Base-by-base conservation (phyloP, 202 grass and related monocot genomes). In the Zoysia matrella region DNA sequence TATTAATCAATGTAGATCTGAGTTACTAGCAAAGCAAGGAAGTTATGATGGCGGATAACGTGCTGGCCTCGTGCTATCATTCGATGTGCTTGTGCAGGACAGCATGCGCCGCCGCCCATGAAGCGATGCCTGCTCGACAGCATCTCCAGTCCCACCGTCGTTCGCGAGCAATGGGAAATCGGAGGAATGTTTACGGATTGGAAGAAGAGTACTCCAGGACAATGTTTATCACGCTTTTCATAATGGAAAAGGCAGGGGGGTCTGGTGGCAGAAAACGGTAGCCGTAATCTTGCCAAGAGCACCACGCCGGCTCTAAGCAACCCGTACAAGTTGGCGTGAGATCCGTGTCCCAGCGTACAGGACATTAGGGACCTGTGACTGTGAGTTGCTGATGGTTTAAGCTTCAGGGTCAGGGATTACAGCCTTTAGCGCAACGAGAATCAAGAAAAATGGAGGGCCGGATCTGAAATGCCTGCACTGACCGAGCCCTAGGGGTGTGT, bases 211-310 rank as follows among this genome's bases (percentile, higher is more conserved):
- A 36, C 30, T 36, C 30, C 48, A 72, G 58, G 82, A 77, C 87
- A 71, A 69, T 45, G 72, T 56, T 81, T 71, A 84, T 41, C 69
- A 45, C 30, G 36, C 39, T 61, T 60, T 76, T 47, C 52, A 6
- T 16, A 60, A 47, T 51, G 66, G n/a, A 57, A 89, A 80, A 72
- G 30, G 64, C 8, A 18, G 2, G 13, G 75, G 45, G 63, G 10
- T 75, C 70, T 71, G 82, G 44, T 72, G 57, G 7, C 44, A 48
- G 57, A 71, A 47, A 85, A 89, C 72, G 62, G 77, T 71, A 11
- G 82, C 72, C 36, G 72, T 85, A 89, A 89, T 89, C 77, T 85
- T 89, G 82, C n/a, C 10, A 36, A 62, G 49, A 72, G n/a, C 36
- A 30, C 65, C 86, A 85, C 82, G 82, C 76, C 74, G 3, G 56